A percentile compares a stretch with the other conserved stretches of the same genome.
Conservation (phyloP, 345 rosid genomes). For the Stellera chamaejasme region DNA sequence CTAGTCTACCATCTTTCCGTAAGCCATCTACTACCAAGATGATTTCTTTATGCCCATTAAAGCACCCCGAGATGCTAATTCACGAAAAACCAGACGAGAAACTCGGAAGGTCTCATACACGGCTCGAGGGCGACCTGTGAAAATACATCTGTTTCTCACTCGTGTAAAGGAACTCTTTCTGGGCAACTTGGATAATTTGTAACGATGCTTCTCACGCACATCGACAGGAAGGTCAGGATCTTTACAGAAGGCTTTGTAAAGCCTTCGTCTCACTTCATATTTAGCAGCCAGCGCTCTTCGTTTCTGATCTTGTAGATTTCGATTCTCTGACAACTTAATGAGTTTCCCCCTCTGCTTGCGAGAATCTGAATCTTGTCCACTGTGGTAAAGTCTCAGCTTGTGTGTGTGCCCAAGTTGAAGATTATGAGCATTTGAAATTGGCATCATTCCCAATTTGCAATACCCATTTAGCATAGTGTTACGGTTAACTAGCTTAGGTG, state of each 20-base stretch:
- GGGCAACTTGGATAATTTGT: slow-evolving; percentile 45
- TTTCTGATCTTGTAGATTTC: slow-evolving; percentile 11
- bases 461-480: no score
- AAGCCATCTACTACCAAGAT: no score
- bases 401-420: not conserved
- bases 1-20: no score
- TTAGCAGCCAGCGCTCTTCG: slow-evolving; percentile 13
- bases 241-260: slow-evolving; percentile 13
- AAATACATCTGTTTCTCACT: slow-evolving; percentile 46
- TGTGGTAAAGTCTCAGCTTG: slow-evolving; percentile 6
- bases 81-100: slow-evolving; percentile 39
- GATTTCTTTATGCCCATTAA: slow-evolving; percentile 24
- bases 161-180: slow-evolving; percentile 56
- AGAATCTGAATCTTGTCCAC: not conserved
- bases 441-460: no score
- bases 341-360: not conserved
- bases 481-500: no score
- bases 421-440: no score
- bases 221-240: slow-evolving; percentile 47
- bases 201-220: slow-evolving; percentile 35
- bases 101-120: slow-evolving; percentile 36
- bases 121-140: slow-evolving; percentile 46
- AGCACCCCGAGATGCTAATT: slow-evolving; percentile 24
- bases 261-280: slow-evolving; percentile 7
- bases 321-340: slow-evolving; percentile 11